phyloP scores from a whole-genome alignment of 2,329 filamentous ascomycete species.

The Apiospora koreana region DNA sequence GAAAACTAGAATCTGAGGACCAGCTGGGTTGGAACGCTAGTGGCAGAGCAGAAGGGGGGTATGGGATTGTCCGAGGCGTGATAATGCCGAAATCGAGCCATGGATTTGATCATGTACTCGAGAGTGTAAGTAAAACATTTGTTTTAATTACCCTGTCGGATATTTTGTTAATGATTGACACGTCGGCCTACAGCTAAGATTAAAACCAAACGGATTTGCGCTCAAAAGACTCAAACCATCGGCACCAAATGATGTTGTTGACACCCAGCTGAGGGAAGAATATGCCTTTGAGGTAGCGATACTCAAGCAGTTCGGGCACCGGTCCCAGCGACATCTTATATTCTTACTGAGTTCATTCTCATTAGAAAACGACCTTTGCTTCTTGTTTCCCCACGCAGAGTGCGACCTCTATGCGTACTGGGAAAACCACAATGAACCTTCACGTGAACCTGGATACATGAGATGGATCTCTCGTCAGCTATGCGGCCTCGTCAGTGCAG shows the following conservation, averaged over 20 bases:
- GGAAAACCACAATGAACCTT: not conserved
- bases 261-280: not conserved
- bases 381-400: conserved; percentile 30
- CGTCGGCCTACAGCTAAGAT: not conserved
- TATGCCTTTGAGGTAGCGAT: not conserved
- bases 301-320: not conserved
- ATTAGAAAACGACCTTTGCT: conserved; percentile 17
- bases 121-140: not conserved
- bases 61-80: not conserved
- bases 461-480: conserved; percentile 17
- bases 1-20: not conserved
- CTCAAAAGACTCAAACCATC: not conserved
- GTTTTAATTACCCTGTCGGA: not conserved
- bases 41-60: not conserved
- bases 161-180: not conserved
- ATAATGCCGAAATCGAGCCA: not conserved
- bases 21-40: not conserved
- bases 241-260: not conserved
- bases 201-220: not conserved
- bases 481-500: conserved; percentile 13
- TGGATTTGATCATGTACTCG: not conserved
- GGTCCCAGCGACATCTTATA: conserved; percentile 23
- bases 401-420: conserved; percentile 24
- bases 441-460: not conserved
- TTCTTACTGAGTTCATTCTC: conserved; percentile 23